phyloP scores from a whole-genome alignment of 2,329 filamentous ascomycete species.

The Epicoccum nigrum region DNA sequence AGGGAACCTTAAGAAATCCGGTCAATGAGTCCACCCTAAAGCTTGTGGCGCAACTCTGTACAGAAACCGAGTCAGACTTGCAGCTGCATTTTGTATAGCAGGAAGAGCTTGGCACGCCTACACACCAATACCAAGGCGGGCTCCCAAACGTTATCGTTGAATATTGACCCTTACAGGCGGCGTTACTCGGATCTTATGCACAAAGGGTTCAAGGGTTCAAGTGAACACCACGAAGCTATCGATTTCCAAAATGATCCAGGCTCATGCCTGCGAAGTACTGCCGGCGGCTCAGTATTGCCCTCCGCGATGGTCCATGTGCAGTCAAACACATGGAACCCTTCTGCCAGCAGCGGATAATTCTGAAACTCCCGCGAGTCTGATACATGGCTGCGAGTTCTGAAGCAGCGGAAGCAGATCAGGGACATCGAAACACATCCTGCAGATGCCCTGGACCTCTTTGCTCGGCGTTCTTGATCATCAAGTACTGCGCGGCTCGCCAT shows the following conservation, averaged over 20 bases:
- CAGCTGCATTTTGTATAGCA: constrained; percentile 17
- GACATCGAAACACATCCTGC: constrained; percentile 33
- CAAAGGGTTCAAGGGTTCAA: constrained; percentile 13
- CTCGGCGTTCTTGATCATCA: constrained; percentile 5
- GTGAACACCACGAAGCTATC: background rate
- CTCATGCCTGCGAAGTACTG: constrained; percentile 16
- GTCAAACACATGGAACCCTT: constrained; percentile 20
- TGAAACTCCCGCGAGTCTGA: constrained; percentile 47
- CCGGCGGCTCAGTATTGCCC: constrained; percentile 25
- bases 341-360: constrained; percentile 35
- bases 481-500: background rate
- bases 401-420: constrained; percentile 42
- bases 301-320: constrained; percentile 18
- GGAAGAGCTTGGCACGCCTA: constrained; percentile 17
- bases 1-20: constrained; percentile 21
- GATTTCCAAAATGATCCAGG: constrained; percentile 15
- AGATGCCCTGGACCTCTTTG: constrained; percentile 13
- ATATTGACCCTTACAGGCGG: constrained; percentile 2
- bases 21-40: constrained; percentile 4
- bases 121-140: constrained; percentile 1
- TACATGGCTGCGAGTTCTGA: constrained; percentile 41
- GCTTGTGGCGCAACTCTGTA: constrained; percentile 4
- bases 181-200: constrained; percentile 5
- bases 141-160: constrained; percentile 1
- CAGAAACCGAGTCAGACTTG: constrained; percentile 7